Conservation (phyloP, 345 rosid species). For the Dipteronia sinensis region DNA sequence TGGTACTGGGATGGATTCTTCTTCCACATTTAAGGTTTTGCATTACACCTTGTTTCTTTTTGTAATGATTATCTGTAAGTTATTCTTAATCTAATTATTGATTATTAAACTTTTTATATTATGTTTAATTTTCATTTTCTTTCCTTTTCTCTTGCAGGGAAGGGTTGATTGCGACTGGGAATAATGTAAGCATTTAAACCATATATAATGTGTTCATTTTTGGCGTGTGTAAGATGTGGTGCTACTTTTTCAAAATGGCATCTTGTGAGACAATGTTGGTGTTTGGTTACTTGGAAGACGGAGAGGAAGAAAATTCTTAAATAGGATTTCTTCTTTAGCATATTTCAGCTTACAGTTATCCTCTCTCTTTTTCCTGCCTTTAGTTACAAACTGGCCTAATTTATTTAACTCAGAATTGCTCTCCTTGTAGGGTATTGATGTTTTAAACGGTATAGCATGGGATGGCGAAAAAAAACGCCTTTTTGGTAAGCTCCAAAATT, state of each 20-base stretch:
- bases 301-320: neutral
- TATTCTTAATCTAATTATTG: neutral
- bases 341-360: neutral
- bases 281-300: neutral
- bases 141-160: slow-evolving; percentile 40
- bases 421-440: slow-evolving; percentile 66
- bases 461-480: slow-evolving; percentile 63
- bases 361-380: neutral
- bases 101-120: neutral
- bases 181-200: slow-evolving; percentile 48
- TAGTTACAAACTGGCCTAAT: neutral
- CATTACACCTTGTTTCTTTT: slow-evolving; percentile 9
- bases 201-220: slow-evolving; percentile 7
- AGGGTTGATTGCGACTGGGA: slow-evolving; percentile 63
- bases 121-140: slow-evolving; percentile 1
- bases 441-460: slow-evolving; percentile 97
- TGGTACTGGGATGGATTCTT: slow-evolving; percentile 79
- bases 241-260: neutral
- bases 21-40: slow-evolving; percentile 72
- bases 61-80: slow-evolving; percentile 2
- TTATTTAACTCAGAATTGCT: slow-evolving; percentile 12
- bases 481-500: slow-evolving; percentile 51
- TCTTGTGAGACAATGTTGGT: neutral
- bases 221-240: neutral
- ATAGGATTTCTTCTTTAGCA: neutral